phyloP scores from a whole-genome alignment of 805 yeast genomes.

The Lipomyces kockii region DNA sequence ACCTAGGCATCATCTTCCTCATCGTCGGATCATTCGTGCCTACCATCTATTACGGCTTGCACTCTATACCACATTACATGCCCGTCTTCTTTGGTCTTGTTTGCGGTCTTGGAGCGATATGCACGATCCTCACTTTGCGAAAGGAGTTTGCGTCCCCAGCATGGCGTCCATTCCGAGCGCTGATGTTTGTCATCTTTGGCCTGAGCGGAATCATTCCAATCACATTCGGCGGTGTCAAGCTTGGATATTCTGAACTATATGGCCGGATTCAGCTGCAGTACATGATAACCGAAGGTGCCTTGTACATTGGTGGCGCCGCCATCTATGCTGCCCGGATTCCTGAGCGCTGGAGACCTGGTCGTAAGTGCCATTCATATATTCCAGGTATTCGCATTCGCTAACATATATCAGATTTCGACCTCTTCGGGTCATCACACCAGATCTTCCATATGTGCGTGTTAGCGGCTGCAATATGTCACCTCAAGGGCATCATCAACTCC shows the following conservation, averaged over 20 bases:
- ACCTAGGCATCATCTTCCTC: constrained; percentile 72
- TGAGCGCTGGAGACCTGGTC: constrained; percentile 67
- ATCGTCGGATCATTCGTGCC: constrained; percentile 67
- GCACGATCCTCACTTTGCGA: constrained; percentile 66
- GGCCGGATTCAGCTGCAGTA: constrained; percentile 61
- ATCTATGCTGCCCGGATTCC: constrained; percentile 81
- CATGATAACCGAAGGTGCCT: constrained; percentile 70
- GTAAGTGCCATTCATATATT: constrained; percentile 53
- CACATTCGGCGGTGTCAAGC: constrained; percentile 54
- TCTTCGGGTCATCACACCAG: constrained; percentile 75
- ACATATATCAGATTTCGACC: constrained; percentile 53
- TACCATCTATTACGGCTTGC: constrained; percentile 53
- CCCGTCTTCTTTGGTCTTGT: constrained; percentile 51
- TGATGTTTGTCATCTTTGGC: constrained; percentile 80
- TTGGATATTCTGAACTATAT: constrained; percentile 45
- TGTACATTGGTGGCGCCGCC: constrained; percentile 78
- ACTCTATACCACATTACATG: constrained; percentile 46
- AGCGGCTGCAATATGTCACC: constrained; percentile 63
- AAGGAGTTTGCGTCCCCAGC: constrained; percentile 68
- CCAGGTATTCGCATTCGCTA: neutral
- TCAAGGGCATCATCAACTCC: constrained; percentile 62
- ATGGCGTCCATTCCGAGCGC: constrained; percentile 78
- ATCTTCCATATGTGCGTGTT: constrained; percentile 60
- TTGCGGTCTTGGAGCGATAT: constrained; percentile 59
- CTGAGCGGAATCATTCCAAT: constrained; percentile 77